Percentiles rank a stretch among this genome's conserved stretches.
Conservation (phyloP, 208 protist genomes). For the Angomonas deanei region DNA sequence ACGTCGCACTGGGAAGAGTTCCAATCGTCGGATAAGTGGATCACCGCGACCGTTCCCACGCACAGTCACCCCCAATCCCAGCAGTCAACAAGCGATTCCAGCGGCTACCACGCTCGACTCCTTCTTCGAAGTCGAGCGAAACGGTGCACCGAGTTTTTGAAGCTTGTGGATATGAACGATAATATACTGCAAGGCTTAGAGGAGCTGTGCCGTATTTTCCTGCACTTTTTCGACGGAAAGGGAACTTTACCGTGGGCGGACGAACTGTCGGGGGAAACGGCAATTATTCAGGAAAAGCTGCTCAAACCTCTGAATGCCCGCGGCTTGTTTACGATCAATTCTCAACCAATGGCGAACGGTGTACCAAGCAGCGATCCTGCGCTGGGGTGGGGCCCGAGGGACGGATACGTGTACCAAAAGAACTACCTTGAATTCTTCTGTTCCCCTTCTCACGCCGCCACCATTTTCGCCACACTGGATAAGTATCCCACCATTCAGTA, state of each 20-base stretch:
- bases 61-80: constrained; percentile 40
- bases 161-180: constrained; percentile 17
- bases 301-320: constrained; percentile 67
- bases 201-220: constrained; percentile 36
- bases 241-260: constrained; percentile 75
- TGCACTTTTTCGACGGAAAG: constrained; percentile 31
- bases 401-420: constrained; percentile 66
- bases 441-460: constrained; percentile 18
- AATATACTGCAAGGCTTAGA: constrained; percentile 19
- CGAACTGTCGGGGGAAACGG: constrained; percentile 50
- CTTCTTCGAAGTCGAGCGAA: constrained; percentile 29
- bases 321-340: constrained; percentile 93
- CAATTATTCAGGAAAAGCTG: constrained; percentile 53
- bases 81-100: constrained; percentile 1
- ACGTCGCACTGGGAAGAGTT: constrained; percentile 88
- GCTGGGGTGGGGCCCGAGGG: constrained; percentile 55
- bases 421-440: constrained; percentile 68
- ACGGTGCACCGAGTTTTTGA: constrained; percentile 34
- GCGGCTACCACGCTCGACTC: constrained; percentile 46
- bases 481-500: constrained; percentile 46
- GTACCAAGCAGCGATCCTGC: constrained; percentile 57
- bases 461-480: constrained; percentile 31
- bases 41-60: constrained; percentile 47
- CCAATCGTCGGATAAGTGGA: constrained; percentile 82
- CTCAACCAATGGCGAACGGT: constrained; percentile 88